phyloP scores from a whole-genome alignment of 2,329 filamentous ascomycete genomes.

The Chaetomiaceae sp. region DNA sequence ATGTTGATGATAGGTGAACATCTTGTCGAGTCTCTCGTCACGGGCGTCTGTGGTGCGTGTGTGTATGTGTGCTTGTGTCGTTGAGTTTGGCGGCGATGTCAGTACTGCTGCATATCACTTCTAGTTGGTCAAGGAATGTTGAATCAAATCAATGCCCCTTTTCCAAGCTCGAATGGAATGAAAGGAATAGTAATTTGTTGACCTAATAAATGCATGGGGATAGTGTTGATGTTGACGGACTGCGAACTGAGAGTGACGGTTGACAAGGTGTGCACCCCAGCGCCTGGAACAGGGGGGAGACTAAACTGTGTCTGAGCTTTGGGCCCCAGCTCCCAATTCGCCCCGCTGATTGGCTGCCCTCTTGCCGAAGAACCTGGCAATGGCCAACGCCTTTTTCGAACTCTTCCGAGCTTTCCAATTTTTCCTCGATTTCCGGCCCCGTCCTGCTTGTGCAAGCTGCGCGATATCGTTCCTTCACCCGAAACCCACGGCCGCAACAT shows the following conservation, averaged over 20 bases:
- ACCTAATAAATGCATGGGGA: too few species aligned
- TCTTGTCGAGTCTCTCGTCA: background rate
- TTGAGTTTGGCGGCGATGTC: too few species aligned
- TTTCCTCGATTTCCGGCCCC: conserved; percentile 27
- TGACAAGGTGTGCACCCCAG: too few species aligned
- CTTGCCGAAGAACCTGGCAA: conserved; percentile 21
- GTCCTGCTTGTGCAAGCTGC: conserved; percentile 21
- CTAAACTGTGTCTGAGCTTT: too few species aligned
- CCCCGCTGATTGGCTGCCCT: conserved; percentile 27
- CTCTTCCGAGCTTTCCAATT: conserved; percentile 34
- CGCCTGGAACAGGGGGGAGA: too few species aligned
- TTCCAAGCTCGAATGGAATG: background rate
- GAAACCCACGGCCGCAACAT: conserved; percentile 15
- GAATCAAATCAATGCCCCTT: too few species aligned
- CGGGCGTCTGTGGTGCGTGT: too few species aligned
- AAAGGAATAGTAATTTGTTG: background rate
- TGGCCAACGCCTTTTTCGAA: conserved; percentile 27
- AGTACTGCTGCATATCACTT: too few species aligned
- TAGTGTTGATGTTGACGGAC: too few species aligned
- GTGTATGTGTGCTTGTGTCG: too few species aligned
- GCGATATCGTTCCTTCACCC: conserved; percentile 25
- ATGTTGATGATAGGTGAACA: background rate
- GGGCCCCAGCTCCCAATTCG: conserved; percentile 23
- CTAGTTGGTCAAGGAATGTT: too few species aligned
- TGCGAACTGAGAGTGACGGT: too few species aligned